Evolutionary conservation across 23 red algal species (phyloP).

Genomic region (Gracilaria domingensis): DNA sequence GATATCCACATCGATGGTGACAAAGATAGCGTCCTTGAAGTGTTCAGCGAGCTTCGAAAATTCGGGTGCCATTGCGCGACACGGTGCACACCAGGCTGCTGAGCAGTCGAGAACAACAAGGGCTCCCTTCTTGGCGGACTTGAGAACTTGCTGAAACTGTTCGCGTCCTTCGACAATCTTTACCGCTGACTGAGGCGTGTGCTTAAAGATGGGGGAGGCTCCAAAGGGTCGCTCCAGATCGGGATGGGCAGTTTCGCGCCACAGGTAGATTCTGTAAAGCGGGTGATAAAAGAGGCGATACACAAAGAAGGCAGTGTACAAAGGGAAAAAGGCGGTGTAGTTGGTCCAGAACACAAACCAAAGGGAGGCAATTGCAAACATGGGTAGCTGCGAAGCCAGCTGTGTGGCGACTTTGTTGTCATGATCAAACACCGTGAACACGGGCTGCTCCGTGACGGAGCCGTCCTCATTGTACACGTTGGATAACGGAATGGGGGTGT

Average conservation of each 20-base stretch:
- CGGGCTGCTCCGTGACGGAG: constrained; percentile 4
- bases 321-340: neutral
- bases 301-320: constrained; percentile 28
- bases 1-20: constrained; percentile 94
- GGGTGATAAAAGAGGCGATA: constrained; percentile 47
- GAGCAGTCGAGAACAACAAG: constrained; percentile 91
- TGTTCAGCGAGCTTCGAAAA: constrained; percentile 72
- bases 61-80: constrained; percentile 84
- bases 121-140: constrained; percentile 12
- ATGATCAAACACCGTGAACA: constrained; percentile 54
- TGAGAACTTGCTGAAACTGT: constrained; percentile 40
- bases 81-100: constrained; percentile 97
- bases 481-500: constrained; percentile 30
- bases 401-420: constrained; percentile 58
- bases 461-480: constrained; percentile 47
- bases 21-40: constrained; percentile 65
- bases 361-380: constrained; percentile 36
- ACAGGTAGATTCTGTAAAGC: constrained; percentile 57
- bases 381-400: constrained; percentile 30
- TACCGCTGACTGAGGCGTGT: constrained; percentile 32
- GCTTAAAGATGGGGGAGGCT: constrained; percentile 23
- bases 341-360: constrained; percentile 51
- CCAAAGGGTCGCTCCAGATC: constrained; percentile 55
- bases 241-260: constrained; percentile 2
- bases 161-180: constrained; percentile 41